Percentiles rank a stretch among this genome's conserved stretches.
Conservation (phyloP, 306 rosid genomes). For the Fragaria iinumae region DNA sequence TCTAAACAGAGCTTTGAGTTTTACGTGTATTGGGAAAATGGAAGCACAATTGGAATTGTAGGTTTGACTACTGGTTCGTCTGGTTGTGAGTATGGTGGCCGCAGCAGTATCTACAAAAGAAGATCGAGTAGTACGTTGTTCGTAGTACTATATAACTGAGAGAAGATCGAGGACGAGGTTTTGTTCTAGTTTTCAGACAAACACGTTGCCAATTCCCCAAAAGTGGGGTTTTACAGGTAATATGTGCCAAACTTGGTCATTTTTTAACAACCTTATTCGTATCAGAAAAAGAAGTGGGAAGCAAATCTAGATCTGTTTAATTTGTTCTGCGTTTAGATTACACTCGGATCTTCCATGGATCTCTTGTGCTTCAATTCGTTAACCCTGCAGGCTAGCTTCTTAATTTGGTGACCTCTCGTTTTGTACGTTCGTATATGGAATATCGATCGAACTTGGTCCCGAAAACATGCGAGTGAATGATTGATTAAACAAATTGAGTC, state of each 20-base stretch:
- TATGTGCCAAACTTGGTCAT: not conserved
- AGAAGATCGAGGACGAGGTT: conserved; percentile 1
- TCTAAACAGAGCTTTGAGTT: not conserved
- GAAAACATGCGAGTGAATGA: not conserved
- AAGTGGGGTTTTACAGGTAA: conserved; percentile 6
- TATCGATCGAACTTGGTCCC: not conserved
- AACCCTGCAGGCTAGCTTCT: not conserved
- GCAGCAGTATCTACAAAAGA: not conserved
- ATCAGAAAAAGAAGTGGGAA: not conserved
- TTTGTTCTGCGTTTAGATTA: conserved; percentile 1
- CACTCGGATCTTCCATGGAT: not conserved
- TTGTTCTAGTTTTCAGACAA: not conserved
- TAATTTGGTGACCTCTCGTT: not conserved
- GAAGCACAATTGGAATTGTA: not conserved
- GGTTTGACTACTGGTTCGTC: not conserved
- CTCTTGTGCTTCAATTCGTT: not conserved
- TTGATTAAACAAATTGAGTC: not conserved
- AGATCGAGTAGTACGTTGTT: not conserved
- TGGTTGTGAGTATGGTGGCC: not conserved
- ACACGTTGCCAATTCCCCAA: conserved; percentile 9
- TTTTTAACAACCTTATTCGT: not conserved
- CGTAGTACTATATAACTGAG: no score
- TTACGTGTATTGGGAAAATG: not conserved
- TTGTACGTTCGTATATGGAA: not conserved
- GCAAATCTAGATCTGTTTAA: conserved; percentile 1